phyloP scores from a whole-genome alignment of 805 yeast genomes.

The Kregervanrija fluxuum region DNA sequence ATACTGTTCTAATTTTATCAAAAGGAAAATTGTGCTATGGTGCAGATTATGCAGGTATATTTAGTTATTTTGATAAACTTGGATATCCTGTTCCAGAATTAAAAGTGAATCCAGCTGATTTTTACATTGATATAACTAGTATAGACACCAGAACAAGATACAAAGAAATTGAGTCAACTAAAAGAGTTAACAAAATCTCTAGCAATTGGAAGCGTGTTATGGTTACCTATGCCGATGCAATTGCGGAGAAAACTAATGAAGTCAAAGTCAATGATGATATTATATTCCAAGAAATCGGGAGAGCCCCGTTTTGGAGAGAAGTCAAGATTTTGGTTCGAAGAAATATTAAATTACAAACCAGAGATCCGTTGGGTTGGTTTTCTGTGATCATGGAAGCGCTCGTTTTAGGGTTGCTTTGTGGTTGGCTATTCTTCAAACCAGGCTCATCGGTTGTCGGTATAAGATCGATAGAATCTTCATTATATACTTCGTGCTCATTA shows the following conservation, averaged over 20 bases:
- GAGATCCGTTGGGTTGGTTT: constrained; percentile 46
- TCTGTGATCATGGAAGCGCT: constrained; percentile 35
- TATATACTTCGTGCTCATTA: constrained; percentile 46
- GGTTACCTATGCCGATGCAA: constrained; percentile 3
- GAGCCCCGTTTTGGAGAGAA: constrained; percentile 38
- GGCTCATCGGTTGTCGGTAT: constrained; percentile 55
- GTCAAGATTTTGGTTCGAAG: constrained; percentile 37
- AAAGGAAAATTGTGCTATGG: constrained; percentile 48
- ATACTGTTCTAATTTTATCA: constrained; percentile 59
- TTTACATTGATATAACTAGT: constrained; percentile 48
- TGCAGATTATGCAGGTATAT: constrained; percentile 33
- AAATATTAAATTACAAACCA: constrained; percentile 35
- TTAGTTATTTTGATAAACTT: constrained; percentile 41
- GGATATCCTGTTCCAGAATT: constrained; percentile 37
- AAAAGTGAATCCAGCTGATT: constrained; percentile 56
- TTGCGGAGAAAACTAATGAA: not conserved
- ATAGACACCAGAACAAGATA: constrained; percentile 39
- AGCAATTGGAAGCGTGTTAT: constrained; percentile 31
- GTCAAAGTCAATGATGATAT: not conserved
- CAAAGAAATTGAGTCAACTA: constrained; percentile 28
- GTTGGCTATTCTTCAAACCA: constrained; percentile 73
- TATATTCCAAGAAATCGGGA: constrained; percentile 21
- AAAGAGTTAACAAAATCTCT: constrained; percentile 29
- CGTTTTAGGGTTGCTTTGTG: constrained; percentile 53
- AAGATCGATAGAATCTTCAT: constrained; percentile 46